Percentiles rank a stretch among this genome's conserved stretches.
phyloP scores from a whole-genome alignment of 1,284 basidiomycete species.

The Ceratobasidium sp. region DNA sequence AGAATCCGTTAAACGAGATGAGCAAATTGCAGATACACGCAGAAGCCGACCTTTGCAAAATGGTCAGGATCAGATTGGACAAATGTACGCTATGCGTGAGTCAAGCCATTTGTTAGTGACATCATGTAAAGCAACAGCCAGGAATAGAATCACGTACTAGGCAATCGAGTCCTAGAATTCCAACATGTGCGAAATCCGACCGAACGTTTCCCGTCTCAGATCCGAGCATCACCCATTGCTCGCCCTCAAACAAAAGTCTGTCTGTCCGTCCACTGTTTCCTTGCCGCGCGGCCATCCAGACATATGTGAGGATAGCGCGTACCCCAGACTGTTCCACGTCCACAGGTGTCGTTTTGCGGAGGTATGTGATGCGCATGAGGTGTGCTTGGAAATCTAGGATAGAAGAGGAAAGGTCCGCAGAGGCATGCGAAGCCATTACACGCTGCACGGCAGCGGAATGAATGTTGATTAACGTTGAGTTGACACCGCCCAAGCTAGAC shows the following conservation, averaged over 20 bases:
- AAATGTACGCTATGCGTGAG: conserved; percentile 68
- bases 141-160: conserved; percentile 63
- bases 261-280: conserved; percentile 49
- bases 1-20: neutral
- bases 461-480: neutral
- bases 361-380: conserved; percentile 82
- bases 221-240: conserved; percentile 80
- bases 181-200: conserved; percentile 85
- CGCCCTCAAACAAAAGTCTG: conserved; percentile 48
- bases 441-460: conserved; percentile 62
- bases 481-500: conserved; percentile 50
- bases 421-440: conserved; percentile 86
- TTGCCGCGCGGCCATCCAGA: conserved; percentile 76
- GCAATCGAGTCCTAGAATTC: conserved; percentile 87
- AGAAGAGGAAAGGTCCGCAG: conserved; percentile 85
- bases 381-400: conserved; percentile 94
- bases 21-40: neutral
- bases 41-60: conserved; percentile 76
- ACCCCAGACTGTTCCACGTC: conserved; percentile 76
- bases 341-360: conserved; percentile 81
- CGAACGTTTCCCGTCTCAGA: conserved; percentile 82
- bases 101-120: conserved; percentile 26
- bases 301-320: conserved; percentile 69
- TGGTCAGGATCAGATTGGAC: conserved; percentile 77
- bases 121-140: neutral